Percentiles rank a stretch among this genome's conserved stretches.
These are phyloP conservation scores for Auricularia cornea DNA, from an alignment of 768 basidiomycete species.

Conservation along the genomic window DNA sequence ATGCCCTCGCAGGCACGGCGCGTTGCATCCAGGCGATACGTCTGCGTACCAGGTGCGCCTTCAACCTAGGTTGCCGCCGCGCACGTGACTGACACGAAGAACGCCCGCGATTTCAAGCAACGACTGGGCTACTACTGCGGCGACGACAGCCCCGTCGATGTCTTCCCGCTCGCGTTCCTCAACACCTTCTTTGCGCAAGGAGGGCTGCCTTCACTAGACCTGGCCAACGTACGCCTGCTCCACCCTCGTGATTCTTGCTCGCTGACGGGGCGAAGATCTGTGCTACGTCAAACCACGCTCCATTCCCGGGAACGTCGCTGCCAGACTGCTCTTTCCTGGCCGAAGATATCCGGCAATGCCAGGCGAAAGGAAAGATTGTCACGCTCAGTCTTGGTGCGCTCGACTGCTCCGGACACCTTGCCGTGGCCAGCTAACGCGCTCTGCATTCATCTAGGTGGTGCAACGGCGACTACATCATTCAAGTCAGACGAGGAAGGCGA, in stretches of 20 bases:
- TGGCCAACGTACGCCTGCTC: conserved; percentile 47
- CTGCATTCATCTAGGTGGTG: conserved; percentile 37
- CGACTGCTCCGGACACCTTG: too few relatives aligned
- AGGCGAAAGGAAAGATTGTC: conserved; percentile 50
- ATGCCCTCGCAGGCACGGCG: conserved; percentile 27
- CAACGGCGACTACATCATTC: not conserved
- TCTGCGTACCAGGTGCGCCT: conserved; percentile 42
- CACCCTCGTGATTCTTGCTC: too few relatives aligned
- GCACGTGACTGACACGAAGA: not conserved
- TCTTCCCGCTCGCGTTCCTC: conserved; percentile 63
- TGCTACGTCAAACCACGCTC: conserved; percentile 43
- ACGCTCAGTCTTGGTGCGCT: conserved; percentile 29
- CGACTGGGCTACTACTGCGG: not conserved
- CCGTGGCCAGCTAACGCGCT: too few relatives aligned
- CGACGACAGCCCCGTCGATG: conserved; percentile 59
- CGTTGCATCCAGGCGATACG: conserved; percentile 35
- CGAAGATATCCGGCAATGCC: conserved; percentile 54
- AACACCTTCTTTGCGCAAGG: conserved; percentile 58
- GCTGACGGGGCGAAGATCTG: conserved; percentile 36
- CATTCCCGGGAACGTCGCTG: conserved; percentile 55
- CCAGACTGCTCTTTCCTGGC: conserved; percentile 56
- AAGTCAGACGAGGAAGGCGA: not conserved
- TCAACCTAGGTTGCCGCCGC: not conserved
- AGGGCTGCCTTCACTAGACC: conserved; percentile 52
- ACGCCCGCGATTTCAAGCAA: not conserved